These are phyloP conservation scores for Phytopythium chamaehyphon DNA, from an alignment of 352 stramenopile species.

Conservation along the genomic window DNA sequence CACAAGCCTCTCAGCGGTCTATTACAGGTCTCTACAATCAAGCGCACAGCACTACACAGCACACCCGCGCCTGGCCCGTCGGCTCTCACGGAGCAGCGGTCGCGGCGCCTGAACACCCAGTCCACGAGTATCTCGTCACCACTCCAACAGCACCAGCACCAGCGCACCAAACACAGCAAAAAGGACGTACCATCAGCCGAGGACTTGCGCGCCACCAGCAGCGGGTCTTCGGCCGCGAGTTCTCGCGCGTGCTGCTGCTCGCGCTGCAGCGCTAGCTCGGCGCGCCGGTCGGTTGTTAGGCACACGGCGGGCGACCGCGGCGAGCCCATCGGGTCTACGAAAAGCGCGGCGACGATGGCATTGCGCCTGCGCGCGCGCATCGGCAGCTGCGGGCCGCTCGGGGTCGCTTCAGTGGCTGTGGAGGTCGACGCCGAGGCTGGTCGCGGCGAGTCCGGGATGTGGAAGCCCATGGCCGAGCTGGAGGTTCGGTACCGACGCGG, in stretches of 20 bases:
- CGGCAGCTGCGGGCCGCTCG: background rate
- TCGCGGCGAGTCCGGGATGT: conserved; percentile 55
- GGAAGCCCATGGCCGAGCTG: conserved; percentile 43
- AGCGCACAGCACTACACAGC: background rate
- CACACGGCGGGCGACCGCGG: conserved; percentile 37
- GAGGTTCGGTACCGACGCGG: background rate
- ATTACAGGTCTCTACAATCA: conserved; percentile 7
- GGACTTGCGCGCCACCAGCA: background rate
- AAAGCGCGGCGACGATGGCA: conserved; percentile 43
- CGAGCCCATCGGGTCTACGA: conserved; percentile 36
- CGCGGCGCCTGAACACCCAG: too few relatives aligned
- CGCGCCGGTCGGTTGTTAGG: conserved; percentile 23
- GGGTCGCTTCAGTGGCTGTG: too few relatives aligned
- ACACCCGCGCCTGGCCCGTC: too few relatives aligned
- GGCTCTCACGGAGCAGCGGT: too few relatives aligned
- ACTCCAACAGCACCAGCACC: too few relatives aligned
- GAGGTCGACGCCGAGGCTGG: background rate
- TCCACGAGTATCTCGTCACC: too few relatives aligned
- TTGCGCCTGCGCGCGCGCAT: conserved; percentile 39
- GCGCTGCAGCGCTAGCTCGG: conserved; percentile 27
- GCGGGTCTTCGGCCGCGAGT: conserved; percentile 2
- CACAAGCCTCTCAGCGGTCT: conserved; percentile 5
- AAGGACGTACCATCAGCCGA: too few relatives aligned
- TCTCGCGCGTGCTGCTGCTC: conserved; percentile 20
- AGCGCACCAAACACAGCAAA: too few relatives aligned